Base-by-base conservation (phyloP, 768 basidiomycete species). In the Mycena maculata region DNA sequence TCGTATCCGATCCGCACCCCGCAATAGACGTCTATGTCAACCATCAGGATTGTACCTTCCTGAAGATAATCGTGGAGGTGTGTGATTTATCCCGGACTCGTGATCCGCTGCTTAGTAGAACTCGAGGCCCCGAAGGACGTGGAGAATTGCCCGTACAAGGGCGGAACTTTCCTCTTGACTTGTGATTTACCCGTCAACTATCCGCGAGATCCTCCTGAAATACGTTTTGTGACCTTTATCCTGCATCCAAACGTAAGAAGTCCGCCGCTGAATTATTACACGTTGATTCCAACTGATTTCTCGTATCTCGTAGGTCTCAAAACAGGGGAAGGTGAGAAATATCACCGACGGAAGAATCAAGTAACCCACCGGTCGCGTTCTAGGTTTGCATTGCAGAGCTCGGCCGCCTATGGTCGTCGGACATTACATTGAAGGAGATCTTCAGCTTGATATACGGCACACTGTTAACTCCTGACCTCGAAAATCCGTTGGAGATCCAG, bases 401-500 rank as follows among this genome's bases (percentile, higher is more conserved):
- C 12, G 72, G 76, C 25, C 69, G 76, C 7, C 64, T 77, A 9
- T 77, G 76, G 76, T 72, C 75, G 5, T 75, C 76, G 13, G 76
- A 77, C 49, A 76, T 75, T 60, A 73, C 72, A 2, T 41, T 77
- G 65, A 75, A 75, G 39, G 72, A 74, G n/a, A 61, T 74, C 1
- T 69, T 77, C 44, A 67, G 60, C 28, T 68, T 72, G 10, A 57
- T 76, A 5, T 77, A 76, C 48, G 75, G 75, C 1, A 64, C 73
- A 4, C 63, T 77, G 16, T 52, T 75, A 3, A 71, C 73, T 18
- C 76, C 76, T 1, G 75, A 77, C 44, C 63, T 77, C n/a, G 76
- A 77, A 30, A 77, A 77, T 60, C 75, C 76, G 15, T 30, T 77
- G 20, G 76, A 77, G 38, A 74, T 76, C 12, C 76, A 77, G 49